Base-by-base conservation (phyloP, 305 asterid genomes). In the Fraxinus xanthoxyloides region DNA sequence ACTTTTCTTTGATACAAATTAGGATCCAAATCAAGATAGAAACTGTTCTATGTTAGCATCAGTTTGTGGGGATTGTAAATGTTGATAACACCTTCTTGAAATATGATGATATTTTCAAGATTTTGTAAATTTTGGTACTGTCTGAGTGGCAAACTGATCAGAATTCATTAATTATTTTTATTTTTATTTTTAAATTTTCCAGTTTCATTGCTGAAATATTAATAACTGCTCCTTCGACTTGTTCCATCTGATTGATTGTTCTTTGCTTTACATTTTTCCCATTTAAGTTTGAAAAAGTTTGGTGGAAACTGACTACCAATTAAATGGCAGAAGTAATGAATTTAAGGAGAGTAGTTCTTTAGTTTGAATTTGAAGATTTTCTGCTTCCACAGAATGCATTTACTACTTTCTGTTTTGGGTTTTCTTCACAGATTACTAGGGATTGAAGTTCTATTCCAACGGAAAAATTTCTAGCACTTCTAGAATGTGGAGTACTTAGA, bases 1-100 rank as follows among this genome's bases (percentile, higher is more conserved):
- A 59, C 54, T 32, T 79, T 48, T 70, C 7, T 67, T 46, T 78
- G 69, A 86, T 82, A 83, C 81, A 81, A 30, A 74, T 26, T 83
- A 48, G 82, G 85, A 32, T 76, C 35, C 15, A 21, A 40, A 59
- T 79, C 74, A 35, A 81, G 77, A 36, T 75, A 73, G 83, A 80
- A 72, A 75, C 36, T 63, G 69, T 79, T 67, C 78, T 81, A 87
- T 84, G 82, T 24, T 26, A 75, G 78, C 72, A 78, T 75, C 46
- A 79, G 85, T 46, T 83, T 79, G 75, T 79, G 88, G 91, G 92
- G 93, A 85, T 74, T 92, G 93, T 90, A 87, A 86, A 86, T 86
- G 78, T 43, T 69, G 80, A 83, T 81, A 54, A 63, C 83, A 86
- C 87, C 89, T 72, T 83, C 30, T 76, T 79, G 79, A 79, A 75